Percentiles rank a stretch among this genome's conserved stretches.
Evolutionary conservation across 2,329 filamentous ascomycete genomes (phyloP).

Genomic region (Ascochyta viciae-villosae): DNA sequence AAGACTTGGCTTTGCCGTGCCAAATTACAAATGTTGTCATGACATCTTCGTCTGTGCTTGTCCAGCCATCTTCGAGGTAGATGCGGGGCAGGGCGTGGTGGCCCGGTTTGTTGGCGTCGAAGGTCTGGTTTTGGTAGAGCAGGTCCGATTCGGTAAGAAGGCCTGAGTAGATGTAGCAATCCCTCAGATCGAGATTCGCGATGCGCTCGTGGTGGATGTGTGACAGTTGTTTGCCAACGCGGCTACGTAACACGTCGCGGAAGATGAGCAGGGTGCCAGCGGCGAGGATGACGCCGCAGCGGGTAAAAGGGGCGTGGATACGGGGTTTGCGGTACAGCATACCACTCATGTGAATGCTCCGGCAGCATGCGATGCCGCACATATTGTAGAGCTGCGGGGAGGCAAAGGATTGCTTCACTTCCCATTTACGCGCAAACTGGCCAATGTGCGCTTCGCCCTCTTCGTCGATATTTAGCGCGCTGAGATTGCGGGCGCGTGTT

Average conservation of each 20-base stretch:
- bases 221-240: slow-evolving; percentile 62
- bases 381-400: slow-evolving; percentile 71
- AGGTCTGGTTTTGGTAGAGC: slow-evolving; percentile 69
- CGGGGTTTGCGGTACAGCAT: slow-evolving; percentile 69
- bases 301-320: slow-evolving; percentile 66
- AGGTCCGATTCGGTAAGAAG: slow-evolving; percentile 68
- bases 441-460: slow-evolving; percentile 70
- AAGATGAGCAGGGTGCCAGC: slow-evolving; percentile 69
- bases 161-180: slow-evolving; percentile 72
- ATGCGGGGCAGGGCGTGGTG: slow-evolving; percentile 65
- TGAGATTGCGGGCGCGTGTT: slow-evolving; percentile 65
- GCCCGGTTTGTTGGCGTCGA: slow-evolving; percentile 68
- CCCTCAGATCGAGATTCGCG: slow-evolving; percentile 63
- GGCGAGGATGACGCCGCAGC: slow-evolving; percentile 66
- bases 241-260: slow-evolving; percentile 63
- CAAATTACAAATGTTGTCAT: slow-evolving; percentile 73
- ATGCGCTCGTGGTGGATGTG: slow-evolving; percentile 70
- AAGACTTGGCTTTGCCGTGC: slow-evolving; percentile 64
- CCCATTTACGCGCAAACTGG: slow-evolving; percentile 72
- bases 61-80: slow-evolving; percentile 68
- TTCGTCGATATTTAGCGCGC: slow-evolving; percentile 68
- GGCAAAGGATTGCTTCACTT: slow-evolving; percentile 69
- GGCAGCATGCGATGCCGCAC: slow-evolving; percentile 69
- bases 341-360: slow-evolving; percentile 67
- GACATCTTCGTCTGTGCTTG: slow-evolving; percentile 68